Percentiles rank a stretch among this genome's conserved stretches.
These are phyloP conservation scores for Chalciporus piperatus DNA, from an alignment of 768 basidiomycete species.

Conservation along the genomic window DNA sequence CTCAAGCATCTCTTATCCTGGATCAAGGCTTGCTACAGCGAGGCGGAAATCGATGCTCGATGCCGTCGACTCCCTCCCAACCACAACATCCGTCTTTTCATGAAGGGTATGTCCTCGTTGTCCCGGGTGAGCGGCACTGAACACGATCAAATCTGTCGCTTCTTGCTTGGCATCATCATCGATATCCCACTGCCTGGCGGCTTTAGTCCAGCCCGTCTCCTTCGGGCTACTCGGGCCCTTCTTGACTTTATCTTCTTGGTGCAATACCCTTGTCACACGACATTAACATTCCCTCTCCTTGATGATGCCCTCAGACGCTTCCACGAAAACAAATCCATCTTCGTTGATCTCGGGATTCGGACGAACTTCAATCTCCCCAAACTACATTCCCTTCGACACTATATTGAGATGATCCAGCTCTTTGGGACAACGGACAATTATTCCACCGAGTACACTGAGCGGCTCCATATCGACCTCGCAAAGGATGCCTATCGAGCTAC, in stretches of 20 bases:
- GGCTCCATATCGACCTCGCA: too few relatives aligned
- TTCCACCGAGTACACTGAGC: too few relatives aligned
- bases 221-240: conserved; percentile 14
- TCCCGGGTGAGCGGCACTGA: not conserved
- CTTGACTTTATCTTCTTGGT: conserved; percentile 35
- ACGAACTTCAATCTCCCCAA: conserved; percentile 33
- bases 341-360: conserved; percentile 34
- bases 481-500: too few relatives aligned
- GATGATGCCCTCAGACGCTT: conserved; percentile 29
- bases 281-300: conserved; percentile 26
- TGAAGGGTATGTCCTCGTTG: not conserved
- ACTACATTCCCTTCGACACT: too few relatives aligned
- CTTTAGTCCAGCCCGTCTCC: not conserved
- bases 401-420: too few relatives aligned
- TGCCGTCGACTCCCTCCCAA: not conserved
- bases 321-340: conserved; percentile 35
- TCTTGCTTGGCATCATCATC: not conserved
- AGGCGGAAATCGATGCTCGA: not conserved
- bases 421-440: too few relatives aligned
- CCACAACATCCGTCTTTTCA: not conserved
- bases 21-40: not conserved
- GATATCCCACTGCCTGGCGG: not conserved
- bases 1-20: too few relatives aligned
- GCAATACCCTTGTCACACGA: conserved; percentile 33
- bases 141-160: not conserved